Evolutionary conservation across 306 rosid species (phyloP).

Genomic region (Phaseolus lunatus): DNA sequence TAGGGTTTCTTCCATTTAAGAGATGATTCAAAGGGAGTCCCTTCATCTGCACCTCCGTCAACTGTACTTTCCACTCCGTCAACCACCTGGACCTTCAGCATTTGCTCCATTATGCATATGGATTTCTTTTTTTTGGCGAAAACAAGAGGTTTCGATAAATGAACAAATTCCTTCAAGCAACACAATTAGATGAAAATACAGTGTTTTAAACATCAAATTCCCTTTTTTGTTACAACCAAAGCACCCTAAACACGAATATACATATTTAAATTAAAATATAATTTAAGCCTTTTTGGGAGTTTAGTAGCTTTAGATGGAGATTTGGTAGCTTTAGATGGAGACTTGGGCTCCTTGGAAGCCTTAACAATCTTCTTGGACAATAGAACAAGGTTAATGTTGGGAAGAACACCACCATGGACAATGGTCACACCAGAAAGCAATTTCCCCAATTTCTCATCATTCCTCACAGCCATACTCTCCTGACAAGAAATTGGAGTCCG

Average conservation of each 20-base stretch:
- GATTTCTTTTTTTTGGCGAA: too few species aligned
- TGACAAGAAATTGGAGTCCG: conserved; percentile 79
- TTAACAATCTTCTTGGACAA: conserved; percentile 68
- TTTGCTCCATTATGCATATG: too few species aligned
- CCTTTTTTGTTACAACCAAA: neutral
- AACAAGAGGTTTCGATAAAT: neutral
- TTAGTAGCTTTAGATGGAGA: too few species aligned
- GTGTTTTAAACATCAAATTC: neutral
- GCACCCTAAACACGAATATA: conserved; percentile 39
- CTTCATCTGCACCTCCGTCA: too few species aligned
- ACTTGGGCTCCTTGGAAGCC: conserved; percentile 58
- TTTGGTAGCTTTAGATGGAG: conserved; percentile 67
- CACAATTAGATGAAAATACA: neutral
- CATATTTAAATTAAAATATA: conserved; percentile 35
- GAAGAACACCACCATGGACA: conserved; percentile 89
- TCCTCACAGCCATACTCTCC: conserved; percentile 76
- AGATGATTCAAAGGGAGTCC: too few species aligned
- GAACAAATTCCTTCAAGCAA: neutral
- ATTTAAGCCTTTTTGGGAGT: conserved; percentile 67
- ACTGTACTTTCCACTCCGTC: too few species aligned
- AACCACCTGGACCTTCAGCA: too few species aligned
- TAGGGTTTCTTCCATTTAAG: too few species aligned
- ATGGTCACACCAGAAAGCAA: conserved; percentile 80
- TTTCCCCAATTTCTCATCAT: conserved; percentile 82
- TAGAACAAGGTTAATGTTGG: conserved; percentile 79